Base-by-base conservation (phyloP, 148 eudicot species). In the Suaeda aralocaspica region DNA sequence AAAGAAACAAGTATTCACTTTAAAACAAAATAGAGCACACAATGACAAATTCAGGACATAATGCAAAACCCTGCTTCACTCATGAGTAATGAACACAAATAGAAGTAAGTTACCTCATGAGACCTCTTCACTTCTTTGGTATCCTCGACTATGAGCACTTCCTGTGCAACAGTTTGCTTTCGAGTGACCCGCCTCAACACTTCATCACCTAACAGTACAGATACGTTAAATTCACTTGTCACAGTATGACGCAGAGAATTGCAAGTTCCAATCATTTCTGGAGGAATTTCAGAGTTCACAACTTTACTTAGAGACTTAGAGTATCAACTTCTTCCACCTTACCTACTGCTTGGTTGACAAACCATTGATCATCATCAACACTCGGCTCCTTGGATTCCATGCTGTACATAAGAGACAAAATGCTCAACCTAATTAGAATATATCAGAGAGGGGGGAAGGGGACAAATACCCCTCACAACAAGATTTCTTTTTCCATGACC, bases 161-260 rank as follows among this genome's bases (percentile, higher is more conserved):
- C 74, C 39, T 78, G 60, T 63, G 46, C 36, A 57, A 69, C 39
- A 33, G 70, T 73, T 49, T 73, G 81, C 77, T 78, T 68, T 48
- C 56, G 28, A 24, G 68, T 67, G 57, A 72, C 71, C 45, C 69
- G 25, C 46, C 69, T 72, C 34, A 77, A 41, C 41, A 55, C 46
- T 51, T 77, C 50, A 51, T 67, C 59, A 48, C 59, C 72, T 18
- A 46, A 11, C 16, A 76, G 46, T 57, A 39, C 60, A 49, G 75
- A 57, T 65, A 70, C 39, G 24, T 49, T 64, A 63, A 34, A 76
- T 56, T 57, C 59, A 45, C 46, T 78, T 62, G 60, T 63, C 57
- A 18, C 57, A 44, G 63, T 41, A 28, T 68, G 73, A 18, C 33
- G n/a, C 13, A 16, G 51, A 63, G 56, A 39, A 24, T 55, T 73